These are phyloP conservation scores for Rhizopus sp. DNA, from an alignment of 371 early-diverging fungal genomes.

Conservation along the genomic window DNA sequence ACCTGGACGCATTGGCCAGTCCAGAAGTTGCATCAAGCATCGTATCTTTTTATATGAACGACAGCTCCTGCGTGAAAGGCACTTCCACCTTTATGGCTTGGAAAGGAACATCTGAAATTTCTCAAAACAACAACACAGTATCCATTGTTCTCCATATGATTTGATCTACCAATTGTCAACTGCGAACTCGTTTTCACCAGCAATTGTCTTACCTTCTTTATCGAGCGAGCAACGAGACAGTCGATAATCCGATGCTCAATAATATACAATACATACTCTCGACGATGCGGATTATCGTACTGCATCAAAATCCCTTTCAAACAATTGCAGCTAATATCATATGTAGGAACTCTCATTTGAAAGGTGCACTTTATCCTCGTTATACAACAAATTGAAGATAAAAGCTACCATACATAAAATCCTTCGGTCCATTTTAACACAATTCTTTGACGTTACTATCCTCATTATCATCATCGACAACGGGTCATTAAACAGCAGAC, in stretches of 20 bases:
- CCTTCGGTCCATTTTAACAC: slow-evolving; percentile 14
- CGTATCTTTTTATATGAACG: slow-evolving; percentile 11
- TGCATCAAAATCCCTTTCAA: slow-evolving; percentile 13
- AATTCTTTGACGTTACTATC: slow-evolving; percentile 9
- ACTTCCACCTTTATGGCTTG: slow-evolving; percentile 11
- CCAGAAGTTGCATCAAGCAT: slow-evolving; percentile 15
- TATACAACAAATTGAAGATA: slow-evolving; percentile 13
- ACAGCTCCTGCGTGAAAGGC: slow-evolving; percentile 12
- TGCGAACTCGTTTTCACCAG: slow-evolving; percentile 15
- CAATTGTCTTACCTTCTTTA: slow-evolving; percentile 12
- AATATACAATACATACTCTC: slow-evolving; percentile 21
- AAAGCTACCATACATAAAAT: slow-evolving; percentile 11
- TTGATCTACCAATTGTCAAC: slow-evolving; percentile 16
- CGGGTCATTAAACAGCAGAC: slow-evolving; percentile 9
- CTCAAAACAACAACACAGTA: slow-evolving; percentile 10
- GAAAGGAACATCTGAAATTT: slow-evolving; percentile 16
- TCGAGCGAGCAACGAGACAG: slow-evolving; percentile 12
- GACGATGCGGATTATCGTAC: slow-evolving; percentile 17
- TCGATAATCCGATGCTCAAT: slow-evolving; percentile 14
- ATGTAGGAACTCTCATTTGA: slow-evolving; percentile 15
- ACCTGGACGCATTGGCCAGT: slow-evolving; percentile 11
- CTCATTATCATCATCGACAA: slow-evolving; percentile 9
- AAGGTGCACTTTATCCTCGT: slow-evolving; percentile 8
- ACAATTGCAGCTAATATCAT: slow-evolving; percentile 12
- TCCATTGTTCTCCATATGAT: slow-evolving; percentile 15